Base-by-base conservation (phyloP, 1,284 basidiomycete genomes). In the Cystobasidium pallidum region DNA sequence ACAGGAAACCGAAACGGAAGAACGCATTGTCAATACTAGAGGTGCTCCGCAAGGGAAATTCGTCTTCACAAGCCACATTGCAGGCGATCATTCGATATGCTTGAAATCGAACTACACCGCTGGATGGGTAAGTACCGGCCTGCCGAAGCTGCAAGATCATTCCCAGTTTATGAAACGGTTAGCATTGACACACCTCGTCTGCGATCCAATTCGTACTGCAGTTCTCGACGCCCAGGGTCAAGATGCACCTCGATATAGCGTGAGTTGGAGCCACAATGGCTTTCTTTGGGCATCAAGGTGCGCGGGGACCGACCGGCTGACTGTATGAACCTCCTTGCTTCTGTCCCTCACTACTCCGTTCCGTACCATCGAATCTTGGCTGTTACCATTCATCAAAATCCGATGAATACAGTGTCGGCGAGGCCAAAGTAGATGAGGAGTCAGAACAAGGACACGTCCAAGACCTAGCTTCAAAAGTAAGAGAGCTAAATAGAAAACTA, bases 1-100 rank as follows among this genome's bases (percentile, higher is more conserved):
- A 57, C 78, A 94, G 91, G 91, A 94, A 83, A 85, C 91, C 74
- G 88, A 89, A 55, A 87, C 85, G 1, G 86, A 86, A 2, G 88
- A 92, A 77, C 82, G 84, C 62, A 90, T 95, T 34, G 92, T 93
- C 49, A 90, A 90, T 78, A 94, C 93, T 2, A 88, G 88, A 19
- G 96, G 95, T 0, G 90, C 93, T 6, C 84, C 88, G 7, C 91
- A 96, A 70, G 91, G 95, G 59, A 88, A 88, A 75, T 99, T 99
- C 83, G 98, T 95, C 0, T 99, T 99, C 80, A 96, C 95, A 21
- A 94, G 93, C 1, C 92, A 97, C 82, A 92, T 95, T 75, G 86
- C 94, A 70, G 95, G 94, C 66, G 94, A 97, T 84, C 96, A 99
- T 83, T 88, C 91, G 70, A 96, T 99, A 80, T 99, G 96, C 81